phyloP scores from a whole-genome alignment of 805 yeast species.

The Candida silvicultrix region DNA sequence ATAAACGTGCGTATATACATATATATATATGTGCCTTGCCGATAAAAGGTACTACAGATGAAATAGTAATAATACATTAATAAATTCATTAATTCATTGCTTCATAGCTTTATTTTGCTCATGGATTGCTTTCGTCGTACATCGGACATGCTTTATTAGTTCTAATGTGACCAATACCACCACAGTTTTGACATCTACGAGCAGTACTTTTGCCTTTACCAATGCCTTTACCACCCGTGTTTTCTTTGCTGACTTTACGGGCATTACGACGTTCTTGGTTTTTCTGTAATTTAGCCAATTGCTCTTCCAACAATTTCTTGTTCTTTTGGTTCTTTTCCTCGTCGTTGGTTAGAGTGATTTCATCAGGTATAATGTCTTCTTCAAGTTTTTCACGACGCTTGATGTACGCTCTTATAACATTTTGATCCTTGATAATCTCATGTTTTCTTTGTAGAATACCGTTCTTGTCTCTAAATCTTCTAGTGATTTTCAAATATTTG shows the following conservation, averaged over 20 bases:
- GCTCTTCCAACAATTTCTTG: constrained; percentile 72
- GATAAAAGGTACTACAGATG: too few relatives aligned
- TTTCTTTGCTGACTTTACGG: constrained; percentile 43
- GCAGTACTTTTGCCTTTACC: constrained; percentile 37
- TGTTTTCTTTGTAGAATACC: constrained; percentile 79
- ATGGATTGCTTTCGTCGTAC: constrained; percentile 44
- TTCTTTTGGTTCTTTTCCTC: constrained; percentile 76
- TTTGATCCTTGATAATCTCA: constrained; percentile 76
- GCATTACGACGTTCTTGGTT: constrained; percentile 62
- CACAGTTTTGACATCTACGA: constrained; percentile 91
- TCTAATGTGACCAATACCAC: constrained; percentile 90
- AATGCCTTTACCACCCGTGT: constrained; percentile 18
- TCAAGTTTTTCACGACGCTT: constrained; percentile 56
- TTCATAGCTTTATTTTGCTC: not conserved
- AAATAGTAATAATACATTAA: too few relatives aligned
- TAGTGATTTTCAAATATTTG: constrained; percentile 56
- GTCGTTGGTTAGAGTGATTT: constrained; percentile 72
- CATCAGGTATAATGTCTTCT: constrained; percentile 67
- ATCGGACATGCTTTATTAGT: constrained; percentile 88
- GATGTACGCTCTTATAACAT: constrained; percentile 80
- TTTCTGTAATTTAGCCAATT: constrained; percentile 75
- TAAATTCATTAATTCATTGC: not conserved
- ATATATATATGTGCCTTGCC: too few relatives aligned
- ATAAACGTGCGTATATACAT: too few relatives aligned
- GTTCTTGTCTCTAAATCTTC: constrained; percentile 77